Percentiles rank a stretch among this genome's conserved stretches.
Evolutionary conservation across 1,284 basidiomycete species (phyloP).

Genomic region (Boletellus deceptivus): DNA sequence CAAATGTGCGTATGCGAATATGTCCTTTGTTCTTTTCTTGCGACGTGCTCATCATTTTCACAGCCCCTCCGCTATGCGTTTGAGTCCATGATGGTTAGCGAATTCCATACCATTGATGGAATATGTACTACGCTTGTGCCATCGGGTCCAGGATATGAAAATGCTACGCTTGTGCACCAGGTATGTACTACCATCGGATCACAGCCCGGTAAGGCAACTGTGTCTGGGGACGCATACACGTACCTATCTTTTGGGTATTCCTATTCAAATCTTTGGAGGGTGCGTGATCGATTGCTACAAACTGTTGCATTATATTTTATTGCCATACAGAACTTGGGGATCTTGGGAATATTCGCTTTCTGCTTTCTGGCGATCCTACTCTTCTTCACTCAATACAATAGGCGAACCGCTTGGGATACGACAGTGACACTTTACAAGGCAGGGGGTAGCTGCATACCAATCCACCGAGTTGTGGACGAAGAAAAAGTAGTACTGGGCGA

Average conservation of each 20-base stretch:
- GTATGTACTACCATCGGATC: constrained; percentile 52
- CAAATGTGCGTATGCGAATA: constrained; percentile 46
- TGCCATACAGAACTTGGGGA: constrained; percentile 49
- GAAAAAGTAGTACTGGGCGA: constrained; percentile 15
- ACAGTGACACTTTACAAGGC: constrained; percentile 43
- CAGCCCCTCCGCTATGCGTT: constrained; percentile 50
- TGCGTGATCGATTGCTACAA: constrained; percentile 33
- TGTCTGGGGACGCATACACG: constrained; percentile 33
- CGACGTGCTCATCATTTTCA: not conserved
- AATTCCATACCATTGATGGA: constrained; percentile 47
- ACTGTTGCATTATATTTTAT: not conserved
- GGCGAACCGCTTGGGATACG: constrained; percentile 26
- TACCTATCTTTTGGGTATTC: constrained; percentile 58
- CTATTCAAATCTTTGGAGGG: constrained; percentile 63
- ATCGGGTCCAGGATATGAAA: constrained; percentile 53
- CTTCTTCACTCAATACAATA: constrained; percentile 45
- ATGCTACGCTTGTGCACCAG: constrained; percentile 49
- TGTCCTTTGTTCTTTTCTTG: too few species aligned
- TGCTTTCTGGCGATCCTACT: constrained; percentile 47
- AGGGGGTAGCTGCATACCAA: constrained; percentile 20
- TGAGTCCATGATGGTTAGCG: constrained; percentile 52
- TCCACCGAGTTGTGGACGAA: constrained; percentile 3
- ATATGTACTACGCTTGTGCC: constrained; percentile 56
- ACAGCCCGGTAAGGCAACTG: constrained; percentile 19
- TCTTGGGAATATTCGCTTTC: constrained; percentile 43